A percentile compares a stretch with the other conserved stretches of the same genome.
phyloP scores from a whole-genome alignment of 2,329 filamentous ascomycete genomes.

The Neonectria neomacrospora region DNA sequence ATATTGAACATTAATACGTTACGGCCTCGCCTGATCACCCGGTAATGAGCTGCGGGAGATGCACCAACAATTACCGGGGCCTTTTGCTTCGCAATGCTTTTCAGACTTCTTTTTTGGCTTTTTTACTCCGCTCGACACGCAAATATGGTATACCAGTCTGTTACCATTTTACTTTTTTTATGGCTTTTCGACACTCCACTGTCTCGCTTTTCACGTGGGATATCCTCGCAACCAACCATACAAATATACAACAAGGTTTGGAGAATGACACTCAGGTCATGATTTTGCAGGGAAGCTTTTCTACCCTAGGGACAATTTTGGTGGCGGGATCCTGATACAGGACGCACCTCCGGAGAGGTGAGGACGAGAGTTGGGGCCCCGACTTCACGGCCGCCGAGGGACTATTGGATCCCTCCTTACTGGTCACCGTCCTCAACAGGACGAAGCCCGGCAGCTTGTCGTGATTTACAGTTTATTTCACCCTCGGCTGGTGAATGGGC shows the following conservation, averaged over 20 bases:
- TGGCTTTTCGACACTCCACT: conserved; percentile 8
- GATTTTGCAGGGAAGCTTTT: conserved; percentile 1
- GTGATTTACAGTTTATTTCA: conserved; percentile 19
- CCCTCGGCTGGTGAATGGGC: conserved; percentile 8
- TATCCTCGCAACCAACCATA: conserved; percentile 7
- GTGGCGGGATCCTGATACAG: conserved; percentile 13
- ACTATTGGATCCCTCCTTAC: conserved; percentile 22
- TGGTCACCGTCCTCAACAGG: conserved; percentile 9
- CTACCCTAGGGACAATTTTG: background rate
- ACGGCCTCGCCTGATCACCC: conserved; percentile 13
- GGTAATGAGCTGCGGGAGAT: conserved; percentile 16
- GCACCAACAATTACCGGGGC: background rate
- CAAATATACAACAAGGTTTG: conserved; percentile 13
- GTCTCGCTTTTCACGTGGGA: conserved; percentile 12
- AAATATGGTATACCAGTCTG: conserved; percentile 31
- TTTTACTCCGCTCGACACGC: conserved; percentile 3
- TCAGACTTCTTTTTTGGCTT: conserved; percentile 24
- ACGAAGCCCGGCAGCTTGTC: conserved; percentile 16
- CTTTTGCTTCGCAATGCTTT: conserved; percentile 10
- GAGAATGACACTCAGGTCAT: conserved; percentile 9
- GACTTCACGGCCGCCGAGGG: conserved; percentile 9
- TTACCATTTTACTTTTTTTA: conserved; percentile 19
- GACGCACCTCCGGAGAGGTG: background rate
- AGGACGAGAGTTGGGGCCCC: background rate
- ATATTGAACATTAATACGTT: conserved; percentile 23